A percentile compares a stretch with the other conserved stretches of the same genome.
These are phyloP conservation scores for Hirschioporus abietinus DNA, from an alignment of 768 basidiomycete species.

Conservation along the genomic window DNA sequence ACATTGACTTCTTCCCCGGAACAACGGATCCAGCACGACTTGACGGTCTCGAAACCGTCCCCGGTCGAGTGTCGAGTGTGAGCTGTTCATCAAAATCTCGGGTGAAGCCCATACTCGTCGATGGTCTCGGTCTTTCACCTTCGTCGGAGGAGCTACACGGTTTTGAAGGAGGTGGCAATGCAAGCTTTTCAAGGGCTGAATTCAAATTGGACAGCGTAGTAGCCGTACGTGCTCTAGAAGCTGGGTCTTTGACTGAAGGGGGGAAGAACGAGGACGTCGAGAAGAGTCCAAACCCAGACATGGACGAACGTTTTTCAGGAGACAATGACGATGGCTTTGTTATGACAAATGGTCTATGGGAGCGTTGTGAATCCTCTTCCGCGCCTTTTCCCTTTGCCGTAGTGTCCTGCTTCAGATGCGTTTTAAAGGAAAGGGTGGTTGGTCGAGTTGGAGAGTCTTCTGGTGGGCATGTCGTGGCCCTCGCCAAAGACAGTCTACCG, in stretches of 20 bases:
- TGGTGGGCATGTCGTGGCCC: neutral
- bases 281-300: neutral
- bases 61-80: neutral
- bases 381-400: neutral
- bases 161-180: constrained; percentile 47
- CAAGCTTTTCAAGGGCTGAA: constrained; percentile 65
- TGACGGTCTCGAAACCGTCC: neutral
- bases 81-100: neutral
- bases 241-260: neutral
- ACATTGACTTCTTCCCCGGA: neutral
- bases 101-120: neutral
- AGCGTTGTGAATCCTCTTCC: neutral
- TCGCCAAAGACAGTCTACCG: neutral
- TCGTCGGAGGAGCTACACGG: neutral
- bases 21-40: neutral
- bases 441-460: neutral
- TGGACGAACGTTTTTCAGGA: neutral
- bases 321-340: constrained; percentile 2
- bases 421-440: neutral
- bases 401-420: neutral
- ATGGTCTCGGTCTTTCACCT: neutral
- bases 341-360: neutral
- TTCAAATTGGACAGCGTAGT: constrained; percentile 60
- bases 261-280: neutral
- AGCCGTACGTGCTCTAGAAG: constrained; percentile 6